Evolutionary conservation across 1,284 basidiomycete species (phyloP), one percentile per base, ranked within the genome.

Genomic region (Vanrija humicola): DNA sequence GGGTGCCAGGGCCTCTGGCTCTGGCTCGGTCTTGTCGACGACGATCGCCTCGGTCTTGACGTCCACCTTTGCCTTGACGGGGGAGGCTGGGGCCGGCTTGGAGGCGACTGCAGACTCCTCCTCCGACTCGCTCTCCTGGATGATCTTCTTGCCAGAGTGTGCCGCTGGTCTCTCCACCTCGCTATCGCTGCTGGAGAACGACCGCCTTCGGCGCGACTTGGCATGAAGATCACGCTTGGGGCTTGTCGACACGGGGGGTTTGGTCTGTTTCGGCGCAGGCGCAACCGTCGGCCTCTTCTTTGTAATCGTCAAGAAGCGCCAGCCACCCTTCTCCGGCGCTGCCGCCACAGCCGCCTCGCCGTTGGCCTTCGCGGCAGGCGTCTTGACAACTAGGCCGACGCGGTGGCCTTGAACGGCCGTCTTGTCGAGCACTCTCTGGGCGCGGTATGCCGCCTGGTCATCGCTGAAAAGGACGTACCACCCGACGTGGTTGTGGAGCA

Each of bases 401-500:
- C 64, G 56, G 46, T 68, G 63, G 0, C 70, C 68, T 29, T 63
- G 65, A 5, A 73, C 59, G 0, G 58, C 54, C 1, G 70, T 69
- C n/a, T 61, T 64, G 58, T 73, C 65, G 25, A 76, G 63, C 14
- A 73, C 58, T 14, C 55, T 55, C 38, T 61, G 63, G 0, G 69
- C 70, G 14, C 63, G 52, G 29, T 62, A 46, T 0, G 72, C 72
- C 4, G 67, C 34, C 21, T 51, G 48, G 43, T 62, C 61, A 18
- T 74, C 67, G 16, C 50, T 29, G 53, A 76, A 76, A 34, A 76
- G 64, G 19, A 75, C 61, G 49, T 74, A 73, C 70, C 73, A 76
- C 12, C 74, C 75, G n/a, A 49, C 49, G 28, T 59, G 55, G 38
- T 58, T 66, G 55, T 55, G 54, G 18, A 72, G 51, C 5, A 74